phyloP scores from a whole-genome alignment of 2,329 filamentous ascomycete species.

The Stagonosporopsis tanaceti region DNA sequence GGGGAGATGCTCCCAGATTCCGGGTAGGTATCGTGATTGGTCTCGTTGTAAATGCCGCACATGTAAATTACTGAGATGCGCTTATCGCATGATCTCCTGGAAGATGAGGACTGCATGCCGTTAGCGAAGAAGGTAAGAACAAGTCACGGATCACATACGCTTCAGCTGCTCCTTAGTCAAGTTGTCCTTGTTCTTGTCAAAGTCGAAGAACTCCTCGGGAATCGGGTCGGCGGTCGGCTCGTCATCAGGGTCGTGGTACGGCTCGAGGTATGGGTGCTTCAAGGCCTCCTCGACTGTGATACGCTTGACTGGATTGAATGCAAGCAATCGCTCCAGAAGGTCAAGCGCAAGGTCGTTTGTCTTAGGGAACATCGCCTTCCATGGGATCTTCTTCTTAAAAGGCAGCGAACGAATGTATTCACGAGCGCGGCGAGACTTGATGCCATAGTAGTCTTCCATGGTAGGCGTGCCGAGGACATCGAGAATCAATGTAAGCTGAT shows the following conservation, averaged over 20 bases:
- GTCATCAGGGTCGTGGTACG: slow-evolving; percentile 98
- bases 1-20: slow-evolving; percentile 21
- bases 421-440: slow-evolving; percentile 95
- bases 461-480: slow-evolving; percentile 97
- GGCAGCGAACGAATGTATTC: slow-evolving; percentile 98
- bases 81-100: slow-evolving; percentile 88
- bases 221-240: slow-evolving; percentile 97
- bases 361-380: slow-evolving; percentile 97
- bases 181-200: slow-evolving; percentile 99
- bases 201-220: slow-evolving; percentile 99
- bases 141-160: slow-evolving; percentile 60
- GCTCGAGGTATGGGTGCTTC: slow-evolving; percentile 97
- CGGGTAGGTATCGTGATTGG: slow-evolving; percentile 31
- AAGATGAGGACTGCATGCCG: slow-evolving; percentile 76
- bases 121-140: slow-evolving; percentile 22
- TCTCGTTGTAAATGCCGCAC: slow-evolving; percentile 35
- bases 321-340: slow-evolving; percentile 91
- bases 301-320: slow-evolving; percentile 98
- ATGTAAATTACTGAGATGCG: slow-evolving; percentile 19
- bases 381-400: slow-evolving; percentile 99
- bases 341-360: slow-evolving; percentile 97
- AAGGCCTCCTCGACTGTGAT: slow-evolving; percentile 98
- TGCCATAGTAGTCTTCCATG: slow-evolving; percentile 99
- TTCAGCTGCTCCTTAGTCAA: slow-evolving; percentile 98
- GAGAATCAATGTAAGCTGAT: slow-evolving; percentile 95